A percentile compares a stretch with the other conserved stretches of the same genome.
Evolutionary conservation across 129 eudicot species (phyloP).

Genomic region (Pseudognaphalium luteoalbum): DNA sequence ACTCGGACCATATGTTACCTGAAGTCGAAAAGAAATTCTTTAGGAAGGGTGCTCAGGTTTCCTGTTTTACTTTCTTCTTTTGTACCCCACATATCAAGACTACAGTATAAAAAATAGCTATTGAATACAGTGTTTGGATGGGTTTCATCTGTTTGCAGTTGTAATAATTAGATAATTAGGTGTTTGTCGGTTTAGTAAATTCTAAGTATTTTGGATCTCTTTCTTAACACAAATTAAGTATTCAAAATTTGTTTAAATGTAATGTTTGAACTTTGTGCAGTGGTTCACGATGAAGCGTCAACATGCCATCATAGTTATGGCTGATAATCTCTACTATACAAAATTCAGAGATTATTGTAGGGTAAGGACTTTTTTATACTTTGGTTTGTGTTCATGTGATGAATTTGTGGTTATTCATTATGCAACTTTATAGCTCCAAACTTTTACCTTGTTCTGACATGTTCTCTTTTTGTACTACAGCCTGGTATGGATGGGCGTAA

Average conservation of each 20-base stretch:
- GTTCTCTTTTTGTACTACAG: slow-evolving; percentile 36
- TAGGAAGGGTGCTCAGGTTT: slow-evolving; percentile 96
- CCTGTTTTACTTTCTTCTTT: background rate
- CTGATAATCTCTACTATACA: slow-evolving; percentile 70
- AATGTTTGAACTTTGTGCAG: slow-evolving; percentile 37
- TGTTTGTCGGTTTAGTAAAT: background rate
- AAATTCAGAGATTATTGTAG: slow-evolving; percentile 69
- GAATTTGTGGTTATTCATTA: background rate
- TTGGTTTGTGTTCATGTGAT: background rate
- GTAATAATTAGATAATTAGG: background rate
- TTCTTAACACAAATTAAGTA: background rate
- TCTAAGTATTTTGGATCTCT: background rate
- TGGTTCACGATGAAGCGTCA: slow-evolving; percentile 93
- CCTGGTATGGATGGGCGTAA: slow-evolving; percentile 88
- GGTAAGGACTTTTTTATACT: slow-evolving; percentile 39
- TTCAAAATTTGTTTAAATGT: background rate
- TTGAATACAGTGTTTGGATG: too few species aligned
- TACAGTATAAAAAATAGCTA: background rate
- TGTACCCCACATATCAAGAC: background rate
- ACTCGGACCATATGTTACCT: slow-evolving; percentile 84
- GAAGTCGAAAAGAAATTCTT: slow-evolving; percentile 84
- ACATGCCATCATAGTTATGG: slow-evolving; percentile 68
- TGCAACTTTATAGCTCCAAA: background rate
- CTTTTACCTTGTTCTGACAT: background rate
- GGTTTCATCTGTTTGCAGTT: too few species aligned